Evolutionary conservation across 208 protist genomes (phyloP).

Genomic region (Acanthamoeba triangularis): DNA sequence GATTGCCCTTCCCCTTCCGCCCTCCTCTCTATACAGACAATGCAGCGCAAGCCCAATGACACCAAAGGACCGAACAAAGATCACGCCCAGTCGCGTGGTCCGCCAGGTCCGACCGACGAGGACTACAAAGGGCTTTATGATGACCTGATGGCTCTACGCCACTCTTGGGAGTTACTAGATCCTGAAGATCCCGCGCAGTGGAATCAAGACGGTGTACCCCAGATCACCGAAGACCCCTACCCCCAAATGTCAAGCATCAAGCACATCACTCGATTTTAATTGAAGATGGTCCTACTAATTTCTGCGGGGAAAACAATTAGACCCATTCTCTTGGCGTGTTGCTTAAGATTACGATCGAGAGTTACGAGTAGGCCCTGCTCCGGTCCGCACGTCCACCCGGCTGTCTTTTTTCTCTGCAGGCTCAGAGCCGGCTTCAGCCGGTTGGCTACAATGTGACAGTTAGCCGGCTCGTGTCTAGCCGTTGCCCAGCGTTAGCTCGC

Average conservation of each 20-base stretch:
- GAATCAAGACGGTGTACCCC: not conserved
- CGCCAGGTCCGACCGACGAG: not conserved
- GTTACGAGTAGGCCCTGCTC: too few species aligned
- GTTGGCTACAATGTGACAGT: too few species aligned
- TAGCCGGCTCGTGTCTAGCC: too few species aligned
- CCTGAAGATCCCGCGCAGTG: not conserved
- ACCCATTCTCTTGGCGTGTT: too few species aligned
- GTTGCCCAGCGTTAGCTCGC: not conserved
- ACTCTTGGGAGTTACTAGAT: not conserved
- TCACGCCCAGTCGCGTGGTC: not conserved
- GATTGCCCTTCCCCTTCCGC: too few species aligned
- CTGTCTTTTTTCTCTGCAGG: too few species aligned
- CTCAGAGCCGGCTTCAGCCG: too few species aligned
- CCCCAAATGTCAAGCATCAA: not conserved
- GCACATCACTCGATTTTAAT: conserved; percentile 8
- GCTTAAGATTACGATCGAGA: too few species aligned
- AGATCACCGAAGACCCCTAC: conserved; percentile 1
- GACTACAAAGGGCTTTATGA: not conserved
- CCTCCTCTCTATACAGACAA: too few species aligned
- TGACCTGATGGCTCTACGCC: conserved; percentile 1
- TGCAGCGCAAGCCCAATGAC: not conserved
- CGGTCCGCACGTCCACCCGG: too few species aligned
- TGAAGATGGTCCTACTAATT: not conserved
- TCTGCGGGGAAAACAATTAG: too few species aligned
- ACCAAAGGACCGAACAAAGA: conserved; percentile 1